phyloP scores from a whole-genome alignment of 225 moss, liverwort and hornwort genomes.

The Polytrichum commune region DNA sequence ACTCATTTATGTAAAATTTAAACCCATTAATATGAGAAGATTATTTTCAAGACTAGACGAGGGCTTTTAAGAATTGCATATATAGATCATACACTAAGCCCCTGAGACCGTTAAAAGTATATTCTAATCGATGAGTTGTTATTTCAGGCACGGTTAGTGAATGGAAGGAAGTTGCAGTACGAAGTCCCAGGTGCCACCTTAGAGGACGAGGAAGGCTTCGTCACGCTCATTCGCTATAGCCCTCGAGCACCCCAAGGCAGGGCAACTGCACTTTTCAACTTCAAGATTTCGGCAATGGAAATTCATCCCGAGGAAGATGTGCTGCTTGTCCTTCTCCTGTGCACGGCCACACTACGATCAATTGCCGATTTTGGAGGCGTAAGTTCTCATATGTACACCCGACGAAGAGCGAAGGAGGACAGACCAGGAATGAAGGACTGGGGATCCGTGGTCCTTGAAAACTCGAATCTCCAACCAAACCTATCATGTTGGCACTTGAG shows the following conservation, averaged over 20 bases:
- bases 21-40: too few species aligned
- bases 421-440: constrained; percentile 51
- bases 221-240: constrained; percentile 68
- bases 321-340: constrained; percentile 63
- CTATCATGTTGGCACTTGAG: constrained; percentile 61
- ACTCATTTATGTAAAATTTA: too few species aligned
- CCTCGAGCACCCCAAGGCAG: constrained; percentile 67
- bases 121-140: background rate
- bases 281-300: constrained; percentile 69
- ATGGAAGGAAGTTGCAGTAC: constrained; percentile 71
- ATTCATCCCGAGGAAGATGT: constrained; percentile 75
- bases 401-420: constrained; percentile 47
- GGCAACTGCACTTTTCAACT: constrained; percentile 76
- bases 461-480: constrained; percentile 20
- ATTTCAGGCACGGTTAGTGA: constrained; percentile 55
- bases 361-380: constrained; percentile 76
- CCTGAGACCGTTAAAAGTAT: too few species aligned
- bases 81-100: too few species aligned
- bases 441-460: constrained; percentile 70
- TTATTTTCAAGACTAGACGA: too few species aligned
- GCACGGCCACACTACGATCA: constrained; percentile 66
- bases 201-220: constrained; percentile 73
- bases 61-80: too few species aligned
- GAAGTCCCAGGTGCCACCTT: constrained; percentile 50
- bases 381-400: constrained; percentile 43